Evolutionary conservation across 306 rosid genomes (phyloP), one percentile per base, ranked within the genome.

Genomic region (Castanospermum australe): DNA sequence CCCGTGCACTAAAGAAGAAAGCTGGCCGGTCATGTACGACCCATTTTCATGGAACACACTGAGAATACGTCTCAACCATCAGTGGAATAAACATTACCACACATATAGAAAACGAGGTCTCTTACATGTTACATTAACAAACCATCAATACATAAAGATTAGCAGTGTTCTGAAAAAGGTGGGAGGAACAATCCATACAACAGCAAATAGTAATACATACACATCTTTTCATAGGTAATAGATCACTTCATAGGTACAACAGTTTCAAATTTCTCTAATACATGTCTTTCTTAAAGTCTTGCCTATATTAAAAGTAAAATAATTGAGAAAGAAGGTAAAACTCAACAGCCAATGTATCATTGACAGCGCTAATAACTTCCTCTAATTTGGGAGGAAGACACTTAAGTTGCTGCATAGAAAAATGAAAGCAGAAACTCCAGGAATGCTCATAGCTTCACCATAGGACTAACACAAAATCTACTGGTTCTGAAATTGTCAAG

Each of bases 231-330:
- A 78, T 55, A 65, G 86, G 83, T 77, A 64, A 65, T 36, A 78
- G 71, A 83, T 83, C 86, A 83, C 75, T 72, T 77, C 75, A 78
- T 35, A 22, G 83, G 83, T 78, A 65, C 6, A 73, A 83, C 55
- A 72, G 80, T 72, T 30, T 65, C 71, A 83, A 54, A 5, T 64
- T 35, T 59, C 65, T 72, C 65, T 50, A 6, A 15, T 35, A 63
- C 76, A 54, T 45, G 18, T 50, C 83, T 56, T 70, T 61, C 24
- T 67, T 75, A 6, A 75, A 66, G 18, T 38, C n/a, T 39, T 21
- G 14, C 24, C 39, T 56, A 35, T 75, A n/a, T 69, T 11, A 6
- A 54, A 42, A 55, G 5, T 2, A 8, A 38, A 38, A 38, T 0
- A 38, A 38, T 6, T 6, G 42, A 38, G 17, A 4, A 47, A 48